Conservation (phyloP, 805 yeast species). For the Teunomyces kruisii region DNA sequence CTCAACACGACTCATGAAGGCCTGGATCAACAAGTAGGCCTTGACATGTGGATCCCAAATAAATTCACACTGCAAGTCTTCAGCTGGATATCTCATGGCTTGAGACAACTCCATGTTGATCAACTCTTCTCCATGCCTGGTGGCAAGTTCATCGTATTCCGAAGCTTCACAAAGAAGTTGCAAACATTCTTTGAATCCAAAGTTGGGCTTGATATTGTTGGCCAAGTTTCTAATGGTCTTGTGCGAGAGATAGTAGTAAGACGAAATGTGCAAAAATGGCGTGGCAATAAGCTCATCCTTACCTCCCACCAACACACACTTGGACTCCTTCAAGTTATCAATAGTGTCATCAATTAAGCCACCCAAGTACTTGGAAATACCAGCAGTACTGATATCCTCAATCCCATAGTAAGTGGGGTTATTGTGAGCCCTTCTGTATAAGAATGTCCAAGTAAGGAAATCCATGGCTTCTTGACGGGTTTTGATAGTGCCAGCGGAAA, state of each 20-base stretch:
- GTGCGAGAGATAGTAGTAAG: constrained; percentile 92
- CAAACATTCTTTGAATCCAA: constrained; percentile 62
- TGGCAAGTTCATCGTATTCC: constrained; percentile 86
- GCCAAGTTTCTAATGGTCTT: constrained; percentile 75
- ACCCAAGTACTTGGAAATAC: constrained; percentile 58
- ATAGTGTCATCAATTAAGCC: constrained; percentile 68
- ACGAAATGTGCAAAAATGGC: constrained; percentile 78
- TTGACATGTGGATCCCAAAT: constrained; percentile 90
- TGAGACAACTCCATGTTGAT: constrained; percentile 82
- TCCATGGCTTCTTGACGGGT: constrained; percentile 71
- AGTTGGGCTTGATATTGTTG: constrained; percentile 46
- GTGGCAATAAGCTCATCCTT: constrained; percentile 61
- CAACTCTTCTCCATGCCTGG: constrained; percentile 88
- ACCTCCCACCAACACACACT: constrained; percentile 57
- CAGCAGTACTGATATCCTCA: constrained; percentile 57
- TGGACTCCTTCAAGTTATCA: constrained; percentile 65
- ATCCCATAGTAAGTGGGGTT: constrained; percentile 78
- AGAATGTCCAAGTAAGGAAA: constrained; percentile 73
- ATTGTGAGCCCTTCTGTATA: constrained; percentile 71
- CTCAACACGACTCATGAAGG: constrained; percentile 67
- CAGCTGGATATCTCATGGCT: constrained; percentile 60
- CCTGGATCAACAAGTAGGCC: constrained; percentile 69
- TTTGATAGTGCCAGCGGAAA: constrained; percentile 64
- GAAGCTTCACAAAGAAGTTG: constrained; percentile 58
- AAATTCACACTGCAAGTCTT: constrained; percentile 54